These are phyloP conservation scores for Plasmodium gallinaceum DNA, from an alignment of 169 alveolate species.

Conservation along the genomic window DNA sequence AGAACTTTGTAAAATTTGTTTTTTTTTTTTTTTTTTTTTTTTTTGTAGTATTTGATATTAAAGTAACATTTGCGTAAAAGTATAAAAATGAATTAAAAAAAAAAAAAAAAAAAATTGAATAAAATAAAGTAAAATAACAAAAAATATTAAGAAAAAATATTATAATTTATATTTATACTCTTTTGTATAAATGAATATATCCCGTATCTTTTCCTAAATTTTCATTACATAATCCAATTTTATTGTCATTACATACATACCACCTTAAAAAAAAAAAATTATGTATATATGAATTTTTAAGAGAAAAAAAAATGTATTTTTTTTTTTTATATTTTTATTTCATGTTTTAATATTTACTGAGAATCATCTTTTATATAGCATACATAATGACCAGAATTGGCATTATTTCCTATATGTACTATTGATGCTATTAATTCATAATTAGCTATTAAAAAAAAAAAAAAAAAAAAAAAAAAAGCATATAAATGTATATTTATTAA, in stretches of 20 bases:
- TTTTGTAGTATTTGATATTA: not conserved
- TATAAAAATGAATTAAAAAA: not conserved
- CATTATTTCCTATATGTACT: constrained; percentile 91
- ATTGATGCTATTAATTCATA: constrained; percentile 88
- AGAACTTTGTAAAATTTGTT: not conserved
- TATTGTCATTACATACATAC: constrained; percentile 66
- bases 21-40: not conserved
- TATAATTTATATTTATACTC: constrained; percentile 8
- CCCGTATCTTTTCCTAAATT: constrained; percentile 59
- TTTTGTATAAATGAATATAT: constrained; percentile 58
- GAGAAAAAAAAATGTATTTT: not conserved
- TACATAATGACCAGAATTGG: constrained; percentile 91
- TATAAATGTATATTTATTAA: not conserved
- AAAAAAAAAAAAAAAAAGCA: not conserved
- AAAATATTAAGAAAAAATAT: not conserved
- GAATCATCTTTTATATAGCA: constrained; percentile 86
- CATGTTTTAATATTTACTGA: constrained; percentile 50
- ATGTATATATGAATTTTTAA: not conserved
- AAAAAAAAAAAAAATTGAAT: constrained; percentile 7
- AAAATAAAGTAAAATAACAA: not conserved
- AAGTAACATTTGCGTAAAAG: not conserved
- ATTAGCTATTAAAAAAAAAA: constrained; percentile 55
- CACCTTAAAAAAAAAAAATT: constrained; percentile 33
- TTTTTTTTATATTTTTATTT: not conserved
- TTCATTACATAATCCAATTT: constrained; percentile 33